These are phyloP conservation scores for Trifolium dubium DNA, from an alignment of 306 rosid genomes.

Conservation along the genomic window DNA sequence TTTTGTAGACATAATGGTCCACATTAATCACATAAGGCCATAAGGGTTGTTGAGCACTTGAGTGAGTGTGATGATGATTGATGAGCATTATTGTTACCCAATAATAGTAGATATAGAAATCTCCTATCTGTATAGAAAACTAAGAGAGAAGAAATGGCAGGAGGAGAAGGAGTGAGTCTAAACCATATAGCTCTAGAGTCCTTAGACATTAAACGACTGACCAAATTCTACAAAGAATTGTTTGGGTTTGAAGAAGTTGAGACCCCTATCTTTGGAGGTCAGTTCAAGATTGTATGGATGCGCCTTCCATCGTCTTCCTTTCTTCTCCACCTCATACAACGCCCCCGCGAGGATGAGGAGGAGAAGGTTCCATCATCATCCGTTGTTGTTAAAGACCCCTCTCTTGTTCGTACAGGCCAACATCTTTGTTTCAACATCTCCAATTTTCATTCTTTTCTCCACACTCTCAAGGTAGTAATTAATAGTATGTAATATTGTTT, in stretches of 20 bases:
- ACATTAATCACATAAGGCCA: too few species aligned
- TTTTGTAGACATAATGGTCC: too few species aligned
- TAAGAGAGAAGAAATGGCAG: conserved; percentile 42
- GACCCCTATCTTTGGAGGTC: conserved; percentile 60
- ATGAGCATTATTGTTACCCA: not conserved
- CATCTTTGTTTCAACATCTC: conserved; percentile 85
- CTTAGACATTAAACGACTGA: conserved; percentile 60
- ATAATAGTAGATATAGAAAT: not conserved
- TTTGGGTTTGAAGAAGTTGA: conserved; percentile 79
- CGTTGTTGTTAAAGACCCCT: conserved; percentile 65
- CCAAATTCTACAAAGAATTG: conserved; percentile 64
- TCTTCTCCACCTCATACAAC: conserved; percentile 60
- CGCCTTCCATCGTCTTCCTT: conserved; percentile 53
- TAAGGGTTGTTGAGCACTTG: too few species aligned
- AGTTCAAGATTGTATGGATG: conserved; percentile 72
- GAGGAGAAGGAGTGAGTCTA: conserved; percentile 48
- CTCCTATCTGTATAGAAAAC: not conserved
- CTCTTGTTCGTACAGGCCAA: conserved; percentile 78
- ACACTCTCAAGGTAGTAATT: conserved; percentile 54
- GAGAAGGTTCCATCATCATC: conserved; percentile 71
- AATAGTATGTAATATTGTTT: not conserved
- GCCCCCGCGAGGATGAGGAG: conserved; percentile 58
- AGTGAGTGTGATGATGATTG: too few species aligned
- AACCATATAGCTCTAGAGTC: conserved; percentile 78
- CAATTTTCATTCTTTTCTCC: conserved; percentile 59